Conservation (phyloP, 345 rosid genomes). For the Citrus glauca region DNA sequence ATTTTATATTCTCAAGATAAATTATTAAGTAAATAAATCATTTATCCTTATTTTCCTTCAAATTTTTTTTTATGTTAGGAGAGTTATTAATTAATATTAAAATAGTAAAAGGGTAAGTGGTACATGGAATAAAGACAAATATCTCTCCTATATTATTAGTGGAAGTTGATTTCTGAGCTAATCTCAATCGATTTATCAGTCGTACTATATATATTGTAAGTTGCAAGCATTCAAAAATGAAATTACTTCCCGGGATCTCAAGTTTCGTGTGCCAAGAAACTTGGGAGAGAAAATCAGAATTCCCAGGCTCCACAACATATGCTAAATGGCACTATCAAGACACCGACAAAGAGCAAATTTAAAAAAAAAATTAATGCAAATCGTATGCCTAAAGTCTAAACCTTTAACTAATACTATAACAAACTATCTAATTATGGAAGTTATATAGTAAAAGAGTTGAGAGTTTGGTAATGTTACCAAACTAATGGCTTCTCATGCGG, state of each 20-base stretch:
- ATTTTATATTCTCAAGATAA: too few species aligned
- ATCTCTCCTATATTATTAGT: too few species aligned
- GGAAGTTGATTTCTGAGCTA: too few species aligned
- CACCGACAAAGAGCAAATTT: background rate
- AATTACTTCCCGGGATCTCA: background rate
- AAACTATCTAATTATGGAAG: background rate
- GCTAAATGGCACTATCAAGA: background rate
- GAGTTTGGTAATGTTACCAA: background rate
- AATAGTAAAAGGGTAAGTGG: fast-evolving
- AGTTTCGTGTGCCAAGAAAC: slow-evolving; percentile 11
- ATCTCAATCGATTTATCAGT: too few species aligned
- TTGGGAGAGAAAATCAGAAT: slow-evolving; percentile 10
- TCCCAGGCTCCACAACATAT: background rate
- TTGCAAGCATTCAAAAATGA: too few species aligned
- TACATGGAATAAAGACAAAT: too few species aligned
- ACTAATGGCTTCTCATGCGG: background rate
- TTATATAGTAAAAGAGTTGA: background rate
- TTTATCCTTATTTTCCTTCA: too few species aligned
- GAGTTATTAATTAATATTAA: too few species aligned
- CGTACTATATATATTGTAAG: too few species aligned
- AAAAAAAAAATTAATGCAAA: background rate
- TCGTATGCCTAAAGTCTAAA: background rate
- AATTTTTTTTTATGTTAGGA: too few species aligned
- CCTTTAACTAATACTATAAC: background rate
- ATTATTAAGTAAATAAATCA: too few species aligned